These are phyloP conservation scores for Rhynchospora breviuscula DNA, from an alignment of 176 grass and related monocot genomes.

Conservation along the genomic window DNA sequence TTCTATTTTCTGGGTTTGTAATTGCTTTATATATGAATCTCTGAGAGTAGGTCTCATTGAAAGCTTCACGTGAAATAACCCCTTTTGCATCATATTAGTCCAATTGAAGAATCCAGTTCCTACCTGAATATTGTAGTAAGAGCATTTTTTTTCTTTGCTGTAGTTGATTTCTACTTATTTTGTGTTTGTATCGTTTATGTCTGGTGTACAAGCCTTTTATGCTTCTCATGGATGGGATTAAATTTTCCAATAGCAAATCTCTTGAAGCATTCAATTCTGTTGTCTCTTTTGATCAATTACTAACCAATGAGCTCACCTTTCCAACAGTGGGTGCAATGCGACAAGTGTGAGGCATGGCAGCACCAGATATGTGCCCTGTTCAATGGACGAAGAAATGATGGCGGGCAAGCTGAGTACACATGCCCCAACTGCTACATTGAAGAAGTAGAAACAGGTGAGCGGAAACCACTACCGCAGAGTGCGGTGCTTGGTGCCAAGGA, in stretches of 20 bases:
- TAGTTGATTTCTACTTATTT: not conserved
- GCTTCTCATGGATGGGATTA: not conserved
- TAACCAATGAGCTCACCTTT: conserved; percentile 7
- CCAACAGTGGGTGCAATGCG: conserved; percentile 96
- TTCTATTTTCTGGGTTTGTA: not conserved
- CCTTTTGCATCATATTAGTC: not conserved
- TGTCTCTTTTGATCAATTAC: not conserved
- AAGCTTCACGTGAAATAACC: not conserved
- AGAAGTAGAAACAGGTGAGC: conserved; percentile 69
- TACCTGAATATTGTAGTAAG: not conserved
- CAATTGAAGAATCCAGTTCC: not conserved
- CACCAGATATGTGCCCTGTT: conserved; percentile 99
- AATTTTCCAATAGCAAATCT: not conserved
- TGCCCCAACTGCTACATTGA: conserved; percentile 89
- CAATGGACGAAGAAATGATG: conserved; percentile 95
- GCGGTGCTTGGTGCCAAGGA: conserved; percentile 97
- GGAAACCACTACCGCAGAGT: conserved; percentile 80
- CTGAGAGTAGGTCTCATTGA: not conserved
- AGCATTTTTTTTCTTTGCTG: not conserved
- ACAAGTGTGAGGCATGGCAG: conserved; percentile 99
- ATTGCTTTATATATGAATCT: not conserved
- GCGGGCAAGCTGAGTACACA: conserved; percentile 93
- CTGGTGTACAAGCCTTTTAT: conserved; percentile 7
- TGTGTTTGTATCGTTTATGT: conserved; percentile 23
- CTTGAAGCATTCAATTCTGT: not conserved